Conservation (phyloP, 2,329 filamentous ascomycete species). For the Sporothrix humicola region DNA sequence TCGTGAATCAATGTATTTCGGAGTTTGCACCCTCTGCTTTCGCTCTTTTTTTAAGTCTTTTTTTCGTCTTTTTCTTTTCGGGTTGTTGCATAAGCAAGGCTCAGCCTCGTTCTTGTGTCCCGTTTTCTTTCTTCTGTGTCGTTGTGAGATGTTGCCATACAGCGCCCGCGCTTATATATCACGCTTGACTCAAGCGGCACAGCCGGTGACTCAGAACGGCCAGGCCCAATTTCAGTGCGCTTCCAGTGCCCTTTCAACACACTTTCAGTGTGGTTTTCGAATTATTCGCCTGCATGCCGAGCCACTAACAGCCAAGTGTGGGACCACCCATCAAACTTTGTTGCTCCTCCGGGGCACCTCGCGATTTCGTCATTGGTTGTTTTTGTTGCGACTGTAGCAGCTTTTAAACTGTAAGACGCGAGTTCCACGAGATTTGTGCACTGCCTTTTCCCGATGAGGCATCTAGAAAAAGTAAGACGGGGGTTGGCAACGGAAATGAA, state of each 20-base stretch:
- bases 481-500: background rate
- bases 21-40: background rate
- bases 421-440: background rate
- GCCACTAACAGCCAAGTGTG: slow-evolving; percentile 18
- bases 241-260: background rate
- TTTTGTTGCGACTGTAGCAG: background rate
- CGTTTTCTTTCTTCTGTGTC: background rate
- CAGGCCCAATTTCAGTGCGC: background rate
- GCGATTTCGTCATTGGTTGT: slow-evolving; percentile 12
- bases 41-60: too few relatives aligned
- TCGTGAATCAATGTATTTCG: background rate
- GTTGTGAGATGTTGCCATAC: background rate
- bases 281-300: background rate
- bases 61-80: background rate
- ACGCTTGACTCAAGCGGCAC: slow-evolving; percentile 24
- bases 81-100: background rate
- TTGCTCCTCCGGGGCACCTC: background rate
- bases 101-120: background rate
- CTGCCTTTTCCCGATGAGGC: background rate
- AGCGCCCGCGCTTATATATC: background rate
- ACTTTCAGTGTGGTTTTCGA: background rate
- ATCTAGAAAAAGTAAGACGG: background rate
- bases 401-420: background rate
- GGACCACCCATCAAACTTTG: slow-evolving; percentile 3
- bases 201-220: slow-evolving; percentile 27